These are phyloP conservation scores for Corrigiola litoralis DNA, from an alignment of 179 eudicot genomes.

Conservation along the genomic window DNA sequence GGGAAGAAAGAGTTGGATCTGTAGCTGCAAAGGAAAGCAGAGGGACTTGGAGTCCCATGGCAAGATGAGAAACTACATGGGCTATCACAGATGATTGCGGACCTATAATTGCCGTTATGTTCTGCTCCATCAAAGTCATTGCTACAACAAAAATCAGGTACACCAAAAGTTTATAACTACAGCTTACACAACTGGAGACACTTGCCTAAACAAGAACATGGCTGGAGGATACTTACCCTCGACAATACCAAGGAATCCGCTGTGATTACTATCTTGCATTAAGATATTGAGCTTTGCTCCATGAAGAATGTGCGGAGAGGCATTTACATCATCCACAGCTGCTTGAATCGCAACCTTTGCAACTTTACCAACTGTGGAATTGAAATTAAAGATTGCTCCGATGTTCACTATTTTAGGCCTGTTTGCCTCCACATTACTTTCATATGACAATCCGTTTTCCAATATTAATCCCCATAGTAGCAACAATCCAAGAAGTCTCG, in stretches of 20 bases:
- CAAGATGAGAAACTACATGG: slow-evolving; percentile 44
- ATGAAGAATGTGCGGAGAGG: slow-evolving; percentile 46
- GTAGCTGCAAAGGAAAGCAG: slow-evolving; percentile 71
- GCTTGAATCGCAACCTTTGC: slow-evolving; percentile 66
- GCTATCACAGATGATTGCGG: slow-evolving; percentile 76
- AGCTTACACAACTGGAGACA: background rate
- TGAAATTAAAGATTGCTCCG: slow-evolving; percentile 61
- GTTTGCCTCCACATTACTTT: background rate
- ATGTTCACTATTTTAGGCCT: slow-evolving; percentile 57
- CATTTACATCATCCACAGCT: slow-evolving; percentile 71
- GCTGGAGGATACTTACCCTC: slow-evolving; percentile 44
- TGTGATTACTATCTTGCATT: slow-evolving; percentile 50
- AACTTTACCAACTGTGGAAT: slow-evolving; percentile 71
- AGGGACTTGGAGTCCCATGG: slow-evolving; percentile 66
- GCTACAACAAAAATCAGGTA: slow-evolving; percentile 35
- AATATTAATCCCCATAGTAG: background rate
- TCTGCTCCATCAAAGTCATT: slow-evolving; percentile 60
- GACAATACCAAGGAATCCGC: slow-evolving; percentile 69
- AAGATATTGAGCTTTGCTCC: slow-evolving; percentile 46
- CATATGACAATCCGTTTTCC: background rate
- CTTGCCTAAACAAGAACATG: background rate
- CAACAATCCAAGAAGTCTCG: background rate
- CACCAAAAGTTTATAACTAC: background rate
- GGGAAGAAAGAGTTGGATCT: slow-evolving; percentile 68
- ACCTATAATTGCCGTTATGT: slow-evolving; percentile 61